Conservation (phyloP, 1,284 basidiomycete genomes). For the Moesziomyces globuligerus region DNA sequence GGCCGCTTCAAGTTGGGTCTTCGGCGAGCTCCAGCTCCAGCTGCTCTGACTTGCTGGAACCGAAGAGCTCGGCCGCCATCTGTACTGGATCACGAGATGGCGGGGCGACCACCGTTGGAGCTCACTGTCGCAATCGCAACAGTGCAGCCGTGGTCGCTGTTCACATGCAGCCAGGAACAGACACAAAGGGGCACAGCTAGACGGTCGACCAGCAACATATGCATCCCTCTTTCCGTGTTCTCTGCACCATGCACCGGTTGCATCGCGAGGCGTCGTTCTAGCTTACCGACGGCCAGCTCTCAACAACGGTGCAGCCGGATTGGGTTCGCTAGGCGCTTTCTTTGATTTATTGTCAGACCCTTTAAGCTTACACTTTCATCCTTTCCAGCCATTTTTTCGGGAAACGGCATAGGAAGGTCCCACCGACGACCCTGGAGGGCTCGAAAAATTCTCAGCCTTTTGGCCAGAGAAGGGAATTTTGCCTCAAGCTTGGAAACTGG, state of each 20-base stretch:
- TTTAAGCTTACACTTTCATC: not conserved
- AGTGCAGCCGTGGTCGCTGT: not conserved
- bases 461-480: not conserved
- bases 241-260: not conserved
- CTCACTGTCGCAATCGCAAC: not conserved
- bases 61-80: too few species aligned
- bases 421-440: not conserved
- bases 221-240: not conserved
- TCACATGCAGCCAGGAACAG: not conserved
- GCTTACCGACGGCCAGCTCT: too few species aligned
- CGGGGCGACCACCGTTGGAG: too few species aligned
- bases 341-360: not conserved
- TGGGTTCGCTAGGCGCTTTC: too few species aligned
- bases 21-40: too few species aligned
- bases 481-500: too few species aligned
- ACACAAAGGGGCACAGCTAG: not conserved
- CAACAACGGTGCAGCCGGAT: too few species aligned
- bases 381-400: not conserved
- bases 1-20: not conserved
- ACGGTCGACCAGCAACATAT: not conserved
- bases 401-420: not conserved
- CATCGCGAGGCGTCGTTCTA: not conserved
- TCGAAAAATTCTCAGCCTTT: not conserved
- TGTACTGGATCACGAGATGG: too few species aligned
- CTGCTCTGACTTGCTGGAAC: too few species aligned